Conservation (phyloP, 495 filamentous ascomycete species). For the Tetracladium setigerum region DNA sequence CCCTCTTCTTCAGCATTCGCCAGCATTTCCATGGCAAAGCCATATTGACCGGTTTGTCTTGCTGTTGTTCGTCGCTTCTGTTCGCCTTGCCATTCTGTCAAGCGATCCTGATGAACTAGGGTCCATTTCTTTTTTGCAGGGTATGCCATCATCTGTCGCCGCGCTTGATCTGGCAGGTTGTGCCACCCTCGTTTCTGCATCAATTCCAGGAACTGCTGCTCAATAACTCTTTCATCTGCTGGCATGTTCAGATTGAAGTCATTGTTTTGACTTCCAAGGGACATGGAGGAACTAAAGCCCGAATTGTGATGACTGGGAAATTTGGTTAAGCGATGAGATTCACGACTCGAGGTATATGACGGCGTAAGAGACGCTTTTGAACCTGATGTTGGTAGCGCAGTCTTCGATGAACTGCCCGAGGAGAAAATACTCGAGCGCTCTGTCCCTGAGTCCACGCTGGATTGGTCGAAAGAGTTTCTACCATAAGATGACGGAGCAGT, state of each 20-base stretch:
- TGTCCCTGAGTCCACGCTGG: slow-evolving; percentile 54
- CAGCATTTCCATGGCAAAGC: slow-evolving; percentile 47
- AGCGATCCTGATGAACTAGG: slow-evolving; percentile 86
- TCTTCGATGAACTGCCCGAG: slow-evolving; percentile 52
- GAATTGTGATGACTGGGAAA: slow-evolving; percentile 30
- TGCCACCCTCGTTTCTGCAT: slow-evolving; percentile 98
- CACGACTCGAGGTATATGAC: slow-evolving; percentile 36
- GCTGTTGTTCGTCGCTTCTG: slow-evolving; percentile 76
- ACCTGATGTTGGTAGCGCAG: slow-evolving; percentile 38
- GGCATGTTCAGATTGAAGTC: slow-evolving; percentile 61
- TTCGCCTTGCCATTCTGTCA: slow-evolving; percentile 89
- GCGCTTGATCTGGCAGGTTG: slow-evolving; percentile 90
- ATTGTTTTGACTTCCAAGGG: slow-evolving; percentile 35
- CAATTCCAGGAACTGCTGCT: slow-evolving; percentile 81
- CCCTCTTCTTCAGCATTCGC: slow-evolving; percentile 84
- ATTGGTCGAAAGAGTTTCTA: slow-evolving; percentile 61
- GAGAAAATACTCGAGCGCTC: slow-evolving; percentile 57
- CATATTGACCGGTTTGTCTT: slow-evolving; percentile 54
- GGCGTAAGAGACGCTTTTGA: slow-evolving; percentile 34
- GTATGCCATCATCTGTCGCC: slow-evolving; percentile 91
- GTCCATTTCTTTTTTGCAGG: slow-evolving; percentile 95
- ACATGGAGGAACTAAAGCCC: slow-evolving; percentile 28
- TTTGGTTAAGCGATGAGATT: slow-evolving; percentile 44
- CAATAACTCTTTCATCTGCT: slow-evolving; percentile 77
- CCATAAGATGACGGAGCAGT: slow-evolving; percentile 63